Conservation (phyloP, 768 basidiomycete genomes). For the Lentinus tigrinus region DNA sequence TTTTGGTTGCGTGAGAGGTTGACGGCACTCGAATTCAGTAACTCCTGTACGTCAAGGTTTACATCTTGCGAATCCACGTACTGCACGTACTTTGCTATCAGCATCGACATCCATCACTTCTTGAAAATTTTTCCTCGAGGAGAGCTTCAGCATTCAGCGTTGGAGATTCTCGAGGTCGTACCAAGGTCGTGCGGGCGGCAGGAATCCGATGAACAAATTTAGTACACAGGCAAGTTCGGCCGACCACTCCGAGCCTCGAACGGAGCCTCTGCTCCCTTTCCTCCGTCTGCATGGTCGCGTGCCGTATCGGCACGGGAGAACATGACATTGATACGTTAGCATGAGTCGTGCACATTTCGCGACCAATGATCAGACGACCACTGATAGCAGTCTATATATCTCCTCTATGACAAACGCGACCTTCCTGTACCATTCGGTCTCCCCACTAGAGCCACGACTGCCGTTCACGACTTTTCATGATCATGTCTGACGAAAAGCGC, state of each 20-base stretch:
- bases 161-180: too few species aligned
- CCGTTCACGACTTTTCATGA: background rate
- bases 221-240: background rate
- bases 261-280: background rate
- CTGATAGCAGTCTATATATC: background rate
- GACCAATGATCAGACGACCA: background rate
- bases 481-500: constrained; percentile 2
- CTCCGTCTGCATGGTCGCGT: background rate
- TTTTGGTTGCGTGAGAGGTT: too few species aligned
- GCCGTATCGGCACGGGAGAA: background rate
- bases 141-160: too few species aligned
- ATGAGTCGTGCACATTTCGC: background rate
- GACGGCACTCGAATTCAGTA: too few species aligned
- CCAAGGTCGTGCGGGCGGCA: background rate
- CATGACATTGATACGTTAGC: background rate
- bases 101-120: too few species aligned
- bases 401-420: background rate
- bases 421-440: background rate
- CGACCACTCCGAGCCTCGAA: background rate
- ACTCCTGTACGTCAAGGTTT: too few species aligned
- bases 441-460: background rate
- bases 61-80: too few species aligned
- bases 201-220: background rate
- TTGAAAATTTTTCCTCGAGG: too few species aligned
- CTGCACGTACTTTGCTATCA: too few species aligned